These are phyloP conservation scores for Eucalyptus pauciflora DNA, from an alignment of 345 rosid species.

Conservation along the genomic window DNA sequence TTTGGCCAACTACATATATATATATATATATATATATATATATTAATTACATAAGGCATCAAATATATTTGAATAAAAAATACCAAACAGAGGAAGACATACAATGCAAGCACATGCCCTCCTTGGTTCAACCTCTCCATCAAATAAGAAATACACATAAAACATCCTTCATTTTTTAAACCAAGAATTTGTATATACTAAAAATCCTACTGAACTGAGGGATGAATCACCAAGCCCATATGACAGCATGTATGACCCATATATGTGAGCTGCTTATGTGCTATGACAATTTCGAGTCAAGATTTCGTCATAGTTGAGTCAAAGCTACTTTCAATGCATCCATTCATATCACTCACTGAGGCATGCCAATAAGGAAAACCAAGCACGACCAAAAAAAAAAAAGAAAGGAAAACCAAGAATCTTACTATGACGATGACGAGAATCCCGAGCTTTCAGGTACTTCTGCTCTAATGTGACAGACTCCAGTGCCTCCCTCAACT, in stretches of 20 bases:
- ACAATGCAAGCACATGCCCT: neutral
- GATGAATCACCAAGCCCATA: neutral
- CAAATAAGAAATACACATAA: neutral
- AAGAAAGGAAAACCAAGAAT: neutral
- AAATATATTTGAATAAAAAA: neutral
- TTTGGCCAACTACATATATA: neutral
- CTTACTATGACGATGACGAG: conserved; percentile 91
- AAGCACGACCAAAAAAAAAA: neutral
- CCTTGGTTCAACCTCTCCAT: neutral
- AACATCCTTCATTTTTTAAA: neutral
- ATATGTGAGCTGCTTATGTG: neutral
- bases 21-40: too few species aligned
- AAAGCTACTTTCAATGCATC: neutral
- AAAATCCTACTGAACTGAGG: neutral
- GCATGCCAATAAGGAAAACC: neutral
- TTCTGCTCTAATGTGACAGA: conserved; percentile 91
- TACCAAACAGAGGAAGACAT: neutral
- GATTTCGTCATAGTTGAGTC: neutral
- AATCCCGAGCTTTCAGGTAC: conserved; percentile 87
- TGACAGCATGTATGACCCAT: neutral
- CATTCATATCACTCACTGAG: neutral
- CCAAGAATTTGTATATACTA: neutral
- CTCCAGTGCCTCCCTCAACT: conserved; percentile 88
- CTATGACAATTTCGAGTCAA: neutral
- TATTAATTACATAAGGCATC: neutral